Percentiles rank a stretch among this genome's conserved stretches.
These are phyloP conservation scores for Phytophthora melonis DNA, from an alignment of 352 stramenopile species.

Conservation along the genomic window DNA sequence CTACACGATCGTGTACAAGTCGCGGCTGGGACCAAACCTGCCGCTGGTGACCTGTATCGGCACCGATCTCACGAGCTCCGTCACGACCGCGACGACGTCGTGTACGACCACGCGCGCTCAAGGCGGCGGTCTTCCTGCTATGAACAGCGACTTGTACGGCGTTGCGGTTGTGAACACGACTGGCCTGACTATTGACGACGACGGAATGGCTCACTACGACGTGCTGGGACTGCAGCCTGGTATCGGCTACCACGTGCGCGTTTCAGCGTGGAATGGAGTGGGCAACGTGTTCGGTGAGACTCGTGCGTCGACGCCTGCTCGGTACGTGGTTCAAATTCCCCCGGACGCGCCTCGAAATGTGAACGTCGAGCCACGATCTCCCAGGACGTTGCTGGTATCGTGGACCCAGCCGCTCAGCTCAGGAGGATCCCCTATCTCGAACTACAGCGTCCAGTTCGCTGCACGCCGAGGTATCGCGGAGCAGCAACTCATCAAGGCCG, in stretches of 20 bases:
- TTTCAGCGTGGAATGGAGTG: constrained; percentile 95
- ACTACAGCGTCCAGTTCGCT: constrained; percentile 71
- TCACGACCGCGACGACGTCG: constrained; percentile 32
- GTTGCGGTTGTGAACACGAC: constrained; percentile 58
- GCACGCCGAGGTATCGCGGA: constrained; percentile 64
- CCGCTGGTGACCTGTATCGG: constrained; percentile 64
- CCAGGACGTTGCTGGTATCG: constrained; percentile 43
- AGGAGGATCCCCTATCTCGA: constrained; percentile 52
- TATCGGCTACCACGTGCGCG: constrained; percentile 85
- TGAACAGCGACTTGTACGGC: constrained; percentile 81
- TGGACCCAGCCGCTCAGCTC: constrained; percentile 70
- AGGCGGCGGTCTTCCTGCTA: constrained; percentile 68
- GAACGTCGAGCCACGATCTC: constrained; percentile 48
- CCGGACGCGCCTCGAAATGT: constrained; percentile 64
- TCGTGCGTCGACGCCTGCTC: constrained; percentile 83
- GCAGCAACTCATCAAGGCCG: constrained; percentile 64
- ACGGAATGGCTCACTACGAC: constrained; percentile 39
- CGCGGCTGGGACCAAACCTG: constrained; percentile 60
- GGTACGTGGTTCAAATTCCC: constrained; percentile 42
- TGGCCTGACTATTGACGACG: constrained; percentile 32
- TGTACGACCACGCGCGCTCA: constrained; percentile 47
- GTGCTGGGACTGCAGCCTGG: constrained; percentile 44
- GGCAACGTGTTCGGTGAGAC: constrained; percentile 84
- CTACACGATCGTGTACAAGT: constrained; percentile 78
- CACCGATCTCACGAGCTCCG: constrained; percentile 56